Conservation (phyloP, 192 early-diverging fungal genomes). For the Allomyces macrogynus region DNA sequence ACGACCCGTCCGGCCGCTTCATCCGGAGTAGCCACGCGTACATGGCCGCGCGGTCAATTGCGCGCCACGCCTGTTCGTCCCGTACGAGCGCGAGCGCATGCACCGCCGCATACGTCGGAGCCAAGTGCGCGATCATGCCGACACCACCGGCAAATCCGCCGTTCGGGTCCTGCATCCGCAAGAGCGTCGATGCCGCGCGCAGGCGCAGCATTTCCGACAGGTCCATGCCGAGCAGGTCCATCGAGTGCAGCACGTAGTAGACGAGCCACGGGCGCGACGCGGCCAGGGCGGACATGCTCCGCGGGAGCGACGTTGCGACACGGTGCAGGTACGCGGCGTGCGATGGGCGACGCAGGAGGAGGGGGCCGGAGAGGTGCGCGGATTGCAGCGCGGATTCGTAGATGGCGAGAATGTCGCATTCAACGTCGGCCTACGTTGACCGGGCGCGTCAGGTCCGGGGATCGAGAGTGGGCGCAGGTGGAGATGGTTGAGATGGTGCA, state of each 20-base stretch:
- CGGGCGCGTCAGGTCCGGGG: no score
- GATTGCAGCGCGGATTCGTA: no score
- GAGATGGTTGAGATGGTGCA: no score
- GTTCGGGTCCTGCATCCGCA: constrained; percentile 33
- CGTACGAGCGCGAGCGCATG: constrained; percentile 63
- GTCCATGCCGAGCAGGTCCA: neutral
- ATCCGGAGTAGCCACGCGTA: constrained; percentile 56
- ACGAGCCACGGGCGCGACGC: neutral
- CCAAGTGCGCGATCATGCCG: constrained; percentile 68
- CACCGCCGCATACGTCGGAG: constrained; percentile 73
- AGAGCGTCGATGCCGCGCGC: constrained; percentile 19
- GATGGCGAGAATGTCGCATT: no score
- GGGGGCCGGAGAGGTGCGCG: no score
- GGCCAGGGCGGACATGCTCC: neutral
- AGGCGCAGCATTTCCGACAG: neutral
- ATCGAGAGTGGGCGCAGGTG: no score
- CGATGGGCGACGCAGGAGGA: neutral
- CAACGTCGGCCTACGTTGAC: no score
- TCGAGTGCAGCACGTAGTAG: neutral
- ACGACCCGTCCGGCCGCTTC: constrained; percentile 76
- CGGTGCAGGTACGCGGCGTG: neutral
- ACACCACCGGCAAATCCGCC: constrained; percentile 83
- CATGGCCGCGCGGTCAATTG: constrained; percentile 39
- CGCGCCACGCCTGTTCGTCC: constrained; percentile 40
- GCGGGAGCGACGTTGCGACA: neutral